Evolutionary conservation across 2,329 filamentous ascomycete genomes (phyloP).

Genomic region (Mycosphaerelloides madeirae): DNA sequence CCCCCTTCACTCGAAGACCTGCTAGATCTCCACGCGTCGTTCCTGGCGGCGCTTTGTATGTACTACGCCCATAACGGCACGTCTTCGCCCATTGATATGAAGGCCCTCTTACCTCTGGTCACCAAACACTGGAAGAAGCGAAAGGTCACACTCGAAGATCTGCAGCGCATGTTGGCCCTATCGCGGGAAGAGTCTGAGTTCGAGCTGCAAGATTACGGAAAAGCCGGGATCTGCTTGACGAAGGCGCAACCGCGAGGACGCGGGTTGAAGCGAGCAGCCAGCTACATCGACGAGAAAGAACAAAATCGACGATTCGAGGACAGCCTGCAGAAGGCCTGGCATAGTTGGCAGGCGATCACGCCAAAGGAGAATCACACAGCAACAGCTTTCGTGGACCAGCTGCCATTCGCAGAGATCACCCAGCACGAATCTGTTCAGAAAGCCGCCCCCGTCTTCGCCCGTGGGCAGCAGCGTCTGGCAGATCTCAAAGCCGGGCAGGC

Average conservation of each 20-base stretch:
- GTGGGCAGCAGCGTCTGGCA: constrained; percentile 64
- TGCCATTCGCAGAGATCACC: constrained; percentile 54
- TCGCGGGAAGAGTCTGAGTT: constrained; percentile 25
- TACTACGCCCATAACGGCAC: constrained; percentile 49
- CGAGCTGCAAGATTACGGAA: constrained; percentile 26
- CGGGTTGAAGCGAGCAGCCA: constrained; percentile 17
- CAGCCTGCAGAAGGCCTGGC: constrained; percentile 44
- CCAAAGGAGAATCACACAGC: constrained; percentile 38
- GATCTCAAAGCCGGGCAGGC: constrained; percentile 57
- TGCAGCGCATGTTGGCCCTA: constrained; percentile 44
- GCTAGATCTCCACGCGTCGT: constrained; percentile 44
- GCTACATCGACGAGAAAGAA: constrained; percentile 31
- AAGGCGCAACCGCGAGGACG: constrained; percentile 8
- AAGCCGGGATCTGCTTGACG: constrained; percentile 26
- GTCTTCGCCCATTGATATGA: constrained; percentile 40
- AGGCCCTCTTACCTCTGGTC: constrained; percentile 37
- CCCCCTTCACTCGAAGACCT: constrained; percentile 42
- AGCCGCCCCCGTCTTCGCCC: constrained; percentile 55
- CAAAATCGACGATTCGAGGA: constrained; percentile 49
- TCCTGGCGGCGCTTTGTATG: constrained; percentile 47
- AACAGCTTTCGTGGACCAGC: constrained; percentile 50
- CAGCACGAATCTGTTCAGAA: constrained; percentile 48
- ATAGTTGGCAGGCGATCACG: constrained; percentile 31
- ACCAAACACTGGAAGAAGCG: constrained; percentile 45
- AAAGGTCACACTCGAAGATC: constrained; percentile 42